These are phyloP conservation scores for Leptographium flavum DNA, from an alignment of 2,329 filamentous ascomycete genomes.

Conservation along the genomic window DNA sequence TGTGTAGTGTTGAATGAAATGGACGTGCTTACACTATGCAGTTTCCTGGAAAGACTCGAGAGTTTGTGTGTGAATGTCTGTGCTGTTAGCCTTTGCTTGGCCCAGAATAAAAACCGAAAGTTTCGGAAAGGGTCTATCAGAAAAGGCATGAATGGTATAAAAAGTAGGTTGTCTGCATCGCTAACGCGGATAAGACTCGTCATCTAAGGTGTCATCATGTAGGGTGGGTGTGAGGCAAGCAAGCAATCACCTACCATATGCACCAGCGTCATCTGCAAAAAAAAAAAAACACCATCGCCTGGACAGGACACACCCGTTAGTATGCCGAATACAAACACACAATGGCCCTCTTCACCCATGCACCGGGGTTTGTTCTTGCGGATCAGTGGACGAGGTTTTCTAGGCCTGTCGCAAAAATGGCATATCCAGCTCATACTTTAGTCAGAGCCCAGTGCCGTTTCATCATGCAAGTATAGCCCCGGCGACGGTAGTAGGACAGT, in stretches of 20 bases:
- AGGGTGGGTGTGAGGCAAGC: conserved; percentile 6
- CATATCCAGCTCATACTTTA: conserved; percentile 61
- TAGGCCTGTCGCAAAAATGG: conserved; percentile 94
- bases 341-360: neutral
- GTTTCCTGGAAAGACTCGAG: no score
- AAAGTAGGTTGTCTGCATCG: conserved; percentile 54
- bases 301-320: neutral
- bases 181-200: conserved; percentile 66
- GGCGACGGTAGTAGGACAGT: neutral
- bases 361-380: neutral
- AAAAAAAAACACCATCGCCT: neutral
- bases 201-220: conserved; percentile 47
- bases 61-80: no score
- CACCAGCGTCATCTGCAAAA: neutral
- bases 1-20: neutral
- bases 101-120: neutral
- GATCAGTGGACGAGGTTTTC: conserved; percentile 99
- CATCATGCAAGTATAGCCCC: conserved; percentile 44
- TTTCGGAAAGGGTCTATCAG: neutral
- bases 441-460: conserved; percentile 98
- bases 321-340: no score
- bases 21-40: neutral
- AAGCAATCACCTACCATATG: conserved; percentile 4
- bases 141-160: conserved; percentile 60
- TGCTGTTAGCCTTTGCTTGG: neutral